phyloP scores from a whole-genome alignment of 2,329 filamentous ascomycete species.

The Fusarium nygamai region DNA sequence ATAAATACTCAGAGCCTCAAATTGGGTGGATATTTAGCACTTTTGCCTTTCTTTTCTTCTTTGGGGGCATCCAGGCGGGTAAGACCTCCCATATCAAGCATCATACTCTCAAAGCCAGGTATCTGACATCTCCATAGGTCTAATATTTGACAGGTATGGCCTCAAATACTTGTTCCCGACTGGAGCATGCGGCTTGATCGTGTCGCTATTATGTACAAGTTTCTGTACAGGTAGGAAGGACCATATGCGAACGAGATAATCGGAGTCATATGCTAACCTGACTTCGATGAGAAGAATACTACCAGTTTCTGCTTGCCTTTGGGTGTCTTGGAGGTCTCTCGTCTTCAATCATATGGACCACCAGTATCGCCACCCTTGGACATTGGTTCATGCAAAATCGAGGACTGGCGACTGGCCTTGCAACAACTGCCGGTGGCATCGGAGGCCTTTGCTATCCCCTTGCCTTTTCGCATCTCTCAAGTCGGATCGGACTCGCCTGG shows the following conservation, averaged over 20 bases:
- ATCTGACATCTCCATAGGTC: not conserved
- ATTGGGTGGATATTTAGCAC: not conserved
- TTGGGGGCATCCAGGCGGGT: not conserved
- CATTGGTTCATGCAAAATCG: not conserved
- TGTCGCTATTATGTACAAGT: fast-evolving
- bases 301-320: not conserved
- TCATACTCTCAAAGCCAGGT: not conserved
- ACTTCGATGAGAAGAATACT: not conserved
- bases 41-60: not conserved
- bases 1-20: fast-evolving
- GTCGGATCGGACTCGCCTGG: not conserved
- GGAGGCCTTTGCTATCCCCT: not conserved
- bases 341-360: not conserved
- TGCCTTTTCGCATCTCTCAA: not conserved
- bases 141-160: not conserved
- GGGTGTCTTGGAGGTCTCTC: not conserved
- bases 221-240: not conserved
- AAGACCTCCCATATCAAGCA: too few relatives aligned
- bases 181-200: not conserved
- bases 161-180: not conserved
- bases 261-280: fast-evolving
- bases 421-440: not conserved
- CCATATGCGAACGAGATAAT: fast-evolving
- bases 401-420: not conserved
- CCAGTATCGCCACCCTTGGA: not conserved